Conservation (phyloP, 176 grass and related monocot genomes). For the Eragrostis curvula region DNA sequence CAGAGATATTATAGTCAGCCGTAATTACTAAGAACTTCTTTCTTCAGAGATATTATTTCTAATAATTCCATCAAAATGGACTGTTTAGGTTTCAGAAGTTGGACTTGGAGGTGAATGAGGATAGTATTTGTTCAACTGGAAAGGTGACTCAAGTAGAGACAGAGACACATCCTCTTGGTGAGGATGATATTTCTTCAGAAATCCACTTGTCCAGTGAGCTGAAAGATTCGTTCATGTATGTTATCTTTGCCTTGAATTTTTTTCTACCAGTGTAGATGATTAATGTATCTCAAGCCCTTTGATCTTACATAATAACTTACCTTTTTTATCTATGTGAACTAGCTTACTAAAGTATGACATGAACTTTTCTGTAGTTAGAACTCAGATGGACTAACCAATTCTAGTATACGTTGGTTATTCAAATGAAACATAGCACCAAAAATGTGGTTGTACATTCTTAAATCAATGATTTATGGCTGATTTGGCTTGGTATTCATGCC, state of each 20-base stretch:
- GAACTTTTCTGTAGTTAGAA: too few species aligned
- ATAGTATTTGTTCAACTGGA: too few species aligned
- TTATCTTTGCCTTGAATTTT: background rate
- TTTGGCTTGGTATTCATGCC: too few species aligned
- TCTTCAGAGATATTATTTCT: background rate
- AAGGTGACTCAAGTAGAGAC: too few species aligned
- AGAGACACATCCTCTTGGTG: too few species aligned
- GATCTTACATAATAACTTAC: background rate
- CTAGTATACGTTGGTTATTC: too few species aligned
- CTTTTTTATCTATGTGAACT: background rate
- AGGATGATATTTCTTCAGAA: too few species aligned
- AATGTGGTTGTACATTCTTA: too few species aligned
- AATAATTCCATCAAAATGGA: background rate
- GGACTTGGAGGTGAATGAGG: background rate
- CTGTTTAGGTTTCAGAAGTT: background rate
- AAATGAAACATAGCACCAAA: too few species aligned
- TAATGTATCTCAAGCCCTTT: background rate
- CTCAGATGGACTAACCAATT: too few species aligned
- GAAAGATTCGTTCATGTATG: background rate
- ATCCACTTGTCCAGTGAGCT: too few species aligned
- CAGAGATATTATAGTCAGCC: background rate
- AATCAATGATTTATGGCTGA: too few species aligned
- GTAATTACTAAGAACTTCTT: background rate
- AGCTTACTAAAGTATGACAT: background rate
- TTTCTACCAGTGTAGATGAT: background rate